Evolutionary conservation across 108 stramenopile species (phyloP).

Genomic region (Cylindrotheca closterium): DNA sequence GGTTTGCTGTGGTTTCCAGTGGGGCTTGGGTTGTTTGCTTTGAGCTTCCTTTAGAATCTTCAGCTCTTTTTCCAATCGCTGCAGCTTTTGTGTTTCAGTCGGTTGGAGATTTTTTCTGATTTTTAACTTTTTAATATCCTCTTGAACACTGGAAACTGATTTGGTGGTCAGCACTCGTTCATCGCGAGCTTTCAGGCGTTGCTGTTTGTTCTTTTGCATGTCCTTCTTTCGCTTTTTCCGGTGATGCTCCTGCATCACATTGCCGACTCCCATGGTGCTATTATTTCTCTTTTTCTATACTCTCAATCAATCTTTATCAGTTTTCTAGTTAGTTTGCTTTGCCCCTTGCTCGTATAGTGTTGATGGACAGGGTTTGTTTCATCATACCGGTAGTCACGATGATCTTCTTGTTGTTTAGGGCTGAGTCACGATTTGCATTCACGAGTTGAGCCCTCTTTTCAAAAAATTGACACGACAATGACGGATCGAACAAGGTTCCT

Average conservation of each 20-base stretch:
- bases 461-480: too few species aligned
- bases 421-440: too few species aligned
- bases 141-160: conserved; percentile 49
- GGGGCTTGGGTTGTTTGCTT: conserved; percentile 19
- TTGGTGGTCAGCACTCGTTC: conserved; percentile 64
- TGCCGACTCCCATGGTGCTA: neutral
- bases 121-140: conserved; percentile 49
- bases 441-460: too few species aligned
- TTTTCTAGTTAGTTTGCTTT: neutral
- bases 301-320: neutral
- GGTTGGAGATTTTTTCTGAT: conserved; percentile 18
- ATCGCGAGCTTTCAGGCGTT: conserved; percentile 68
- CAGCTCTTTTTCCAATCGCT: conserved; percentile 72
- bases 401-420: too few species aligned
- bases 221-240: conserved; percentile 62
- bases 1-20: conserved; percentile 6
- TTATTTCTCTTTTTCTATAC: neutral
- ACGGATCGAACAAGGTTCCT: too few species aligned
- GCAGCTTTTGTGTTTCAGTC: conserved; percentile 44
- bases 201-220: conserved; percentile 69
- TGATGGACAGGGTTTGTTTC: too few species aligned
- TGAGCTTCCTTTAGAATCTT: conserved; percentile 56
- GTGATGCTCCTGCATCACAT: conserved; percentile 35
- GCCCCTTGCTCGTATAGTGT: too few species aligned
- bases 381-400: too few species aligned